These are phyloP conservation scores for Adansonia digitata DNA, from an alignment of 345 rosid genomes.

Conservation along the genomic window DNA sequence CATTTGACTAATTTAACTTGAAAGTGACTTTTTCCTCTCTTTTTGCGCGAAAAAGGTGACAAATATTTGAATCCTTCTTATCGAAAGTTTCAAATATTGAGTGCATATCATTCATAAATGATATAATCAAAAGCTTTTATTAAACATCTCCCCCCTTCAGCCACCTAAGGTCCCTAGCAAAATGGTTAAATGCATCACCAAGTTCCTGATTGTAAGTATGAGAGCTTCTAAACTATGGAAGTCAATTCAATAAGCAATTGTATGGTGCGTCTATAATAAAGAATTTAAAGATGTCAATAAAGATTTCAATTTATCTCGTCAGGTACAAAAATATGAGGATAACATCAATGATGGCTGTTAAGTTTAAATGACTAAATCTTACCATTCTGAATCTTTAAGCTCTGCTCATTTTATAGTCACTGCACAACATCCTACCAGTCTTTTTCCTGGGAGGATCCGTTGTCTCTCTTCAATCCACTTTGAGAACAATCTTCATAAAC, in stretches of 20 bases:
- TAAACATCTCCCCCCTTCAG: neutral
- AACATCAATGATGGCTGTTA: constrained; percentile 15
- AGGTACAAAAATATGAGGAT: constrained; percentile 9
- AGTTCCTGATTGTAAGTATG: neutral
- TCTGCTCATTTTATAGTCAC: constrained; percentile 20
- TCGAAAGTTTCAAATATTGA: neutral
- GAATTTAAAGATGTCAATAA: neutral
- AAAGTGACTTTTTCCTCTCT: neutral
- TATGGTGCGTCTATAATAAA: constrained; percentile 8
- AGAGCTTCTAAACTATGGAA: neutral
- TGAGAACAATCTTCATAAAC: constrained; percentile 75
- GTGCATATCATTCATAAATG: neutral
- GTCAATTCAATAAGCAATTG: neutral
- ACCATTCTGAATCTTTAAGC: constrained; percentile 17
- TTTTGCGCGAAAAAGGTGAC: neutral
- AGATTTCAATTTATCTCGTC: neutral
- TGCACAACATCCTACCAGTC: constrained; percentile 17
- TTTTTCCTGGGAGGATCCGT: constrained; percentile 2
- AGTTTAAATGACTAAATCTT: constrained; percentile 16
- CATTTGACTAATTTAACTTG: neutral
- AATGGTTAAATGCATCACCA: neutral
- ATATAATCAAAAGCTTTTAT: neutral
- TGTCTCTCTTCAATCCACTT: constrained; percentile 48
- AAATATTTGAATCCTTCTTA: neutral
- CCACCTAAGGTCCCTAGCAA: neutral